Evolutionary conservation across 2,329 filamentous ascomycete species (phyloP).

Genomic region (Clarireedia sp.): DNA sequence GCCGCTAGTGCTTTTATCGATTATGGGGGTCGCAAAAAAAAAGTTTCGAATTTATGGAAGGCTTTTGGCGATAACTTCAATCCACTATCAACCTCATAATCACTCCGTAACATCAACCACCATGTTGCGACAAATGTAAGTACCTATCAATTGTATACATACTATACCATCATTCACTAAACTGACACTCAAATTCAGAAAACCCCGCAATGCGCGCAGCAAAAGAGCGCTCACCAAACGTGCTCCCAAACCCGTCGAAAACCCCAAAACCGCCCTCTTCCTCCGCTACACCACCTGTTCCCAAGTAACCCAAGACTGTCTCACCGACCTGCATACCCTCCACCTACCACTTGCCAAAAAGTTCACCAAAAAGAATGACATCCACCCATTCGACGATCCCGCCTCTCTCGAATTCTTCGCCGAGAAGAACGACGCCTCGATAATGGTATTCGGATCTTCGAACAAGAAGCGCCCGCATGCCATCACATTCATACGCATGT

Average conservation of each 20-base stretch:
- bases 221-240: slow-evolving; percentile 92
- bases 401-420: slow-evolving; percentile 89
- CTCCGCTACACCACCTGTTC: slow-evolving; percentile 82
- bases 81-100: slow-evolving; percentile 1
- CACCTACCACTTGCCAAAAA: slow-evolving; percentile 80
- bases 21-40: slow-evolving; percentile 16
- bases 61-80: slow-evolving; percentile 10
- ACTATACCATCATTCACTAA: background rate
- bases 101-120: slow-evolving; percentile 18
- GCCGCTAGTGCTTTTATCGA: slow-evolving; percentile 10
- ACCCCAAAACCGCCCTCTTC: slow-evolving; percentile 83
- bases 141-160: background rate
- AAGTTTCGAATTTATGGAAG: slow-evolving; percentile 12
- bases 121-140: slow-evolving; percentile 32
- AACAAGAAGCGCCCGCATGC: slow-evolving; percentile 95
- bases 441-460: slow-evolving; percentile 76
- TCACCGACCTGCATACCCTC: slow-evolving; percentile 77
- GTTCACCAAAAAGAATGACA: slow-evolving; percentile 94
- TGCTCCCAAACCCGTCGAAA: slow-evolving; percentile 81
- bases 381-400: slow-evolving; percentile 89
- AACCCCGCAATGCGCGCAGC: slow-evolving; percentile 76
- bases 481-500: slow-evolving; percentile 74
- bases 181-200: slow-evolving; percentile 34
- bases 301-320: slow-evolving; percentile 71
- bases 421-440: slow-evolving; percentile 86